Evolutionary conservation across 176 grass and related monocot species (phyloP), one percentile per base, ranked within the genome.

Genomic region (Oryza meyeriana): DNA sequence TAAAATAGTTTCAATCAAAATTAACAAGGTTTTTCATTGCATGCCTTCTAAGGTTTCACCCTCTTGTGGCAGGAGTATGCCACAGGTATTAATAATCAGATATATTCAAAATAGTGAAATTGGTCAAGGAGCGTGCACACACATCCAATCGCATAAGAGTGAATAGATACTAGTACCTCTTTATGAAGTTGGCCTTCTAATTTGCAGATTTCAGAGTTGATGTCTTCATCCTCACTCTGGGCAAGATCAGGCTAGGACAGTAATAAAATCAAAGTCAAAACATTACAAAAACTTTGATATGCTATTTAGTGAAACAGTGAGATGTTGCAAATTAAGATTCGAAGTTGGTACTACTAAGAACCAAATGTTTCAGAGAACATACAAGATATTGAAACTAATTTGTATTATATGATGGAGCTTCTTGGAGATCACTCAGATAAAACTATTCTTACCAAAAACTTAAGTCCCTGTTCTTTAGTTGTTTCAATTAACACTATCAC

Each of bases 171-270:
- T 47, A 67, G 42, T 86, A 90, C 88, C 84, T 86, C 75, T 76
- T 94, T 90, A 68, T 79, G 81, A 70, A 94, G 91, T 84, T 80
- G 80, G 64, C 76, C 78, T 85, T 90, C 82, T 77, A 94, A 69
- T 76, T 85, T 94, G 64, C 55, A 67, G 79, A 94, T 88, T 85
- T 87, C 88, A 36, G 76, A 27, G 67, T 73, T 83, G 57, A 94
- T 87, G 64, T 94, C 91, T 72, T 90, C 91, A 65, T 94, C 91
- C 69, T 90, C 91, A 77, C 85, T 88, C 75, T 90, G 88, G 77
- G 83, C 79, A 72, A 94, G 88, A 77, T 90, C 91, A 83, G 91
- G 91, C 91, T 94, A 71, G 70, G 83, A 88, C 39, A 33, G 57
- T 77, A 81, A 77, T 38, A 68, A 1, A 52, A 41, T 68, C 10